Evolutionary conservation across 2,329 filamentous ascomycete genomes (phyloP), one percentile per base, ranked within the genome.

Genomic region (Phialophora verrucosa): DNA sequence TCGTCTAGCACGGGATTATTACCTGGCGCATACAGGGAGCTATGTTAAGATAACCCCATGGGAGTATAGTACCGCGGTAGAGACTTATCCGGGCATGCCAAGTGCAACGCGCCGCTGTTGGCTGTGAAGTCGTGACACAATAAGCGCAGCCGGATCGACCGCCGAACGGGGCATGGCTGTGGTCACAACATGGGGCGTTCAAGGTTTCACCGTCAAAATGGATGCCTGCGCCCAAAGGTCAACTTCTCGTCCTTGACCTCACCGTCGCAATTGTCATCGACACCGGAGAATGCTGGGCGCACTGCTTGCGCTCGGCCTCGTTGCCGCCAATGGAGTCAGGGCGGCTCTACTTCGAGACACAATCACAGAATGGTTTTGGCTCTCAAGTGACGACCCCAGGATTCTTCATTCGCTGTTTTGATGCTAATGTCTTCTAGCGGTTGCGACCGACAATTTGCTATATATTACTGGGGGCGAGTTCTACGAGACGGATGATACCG

Each of bases 381-480:
- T 12, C 4, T 31, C 51, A 20, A 32, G 51, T 54, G 10, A 32
- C 44, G 27, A 20, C 8, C n/a, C 51, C 51, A 6, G 23, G 29
- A 31, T 10, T 32, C 51, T 20, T 29, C 23, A 8, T 8, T 31
- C 4, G 27, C 29, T 31, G 51, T 31, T 27, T 20, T 2, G 12
- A 54, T n/a, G 29, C 51, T 54, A 12, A 54, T 20, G 20, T 20
- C 14, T 20, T 35, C 32, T 12, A 69, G 67, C 67, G 14, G 42
- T 69, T 3, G 49, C 32, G 11, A 59, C 58, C 4, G 49, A 56
- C 35, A 38, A 65, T 49, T 59, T 62, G 32, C 38, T 68, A 7
- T 69, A 69, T 58, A 60, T 69, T 7, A 35, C 62, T 12, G 67
- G 65, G 29, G 67, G 67, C 31, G 65, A 68, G 44, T 60, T 60